Base-by-base conservation (phyloP, 805 yeast genomes). In the Yamadazyma olivae region DNA sequence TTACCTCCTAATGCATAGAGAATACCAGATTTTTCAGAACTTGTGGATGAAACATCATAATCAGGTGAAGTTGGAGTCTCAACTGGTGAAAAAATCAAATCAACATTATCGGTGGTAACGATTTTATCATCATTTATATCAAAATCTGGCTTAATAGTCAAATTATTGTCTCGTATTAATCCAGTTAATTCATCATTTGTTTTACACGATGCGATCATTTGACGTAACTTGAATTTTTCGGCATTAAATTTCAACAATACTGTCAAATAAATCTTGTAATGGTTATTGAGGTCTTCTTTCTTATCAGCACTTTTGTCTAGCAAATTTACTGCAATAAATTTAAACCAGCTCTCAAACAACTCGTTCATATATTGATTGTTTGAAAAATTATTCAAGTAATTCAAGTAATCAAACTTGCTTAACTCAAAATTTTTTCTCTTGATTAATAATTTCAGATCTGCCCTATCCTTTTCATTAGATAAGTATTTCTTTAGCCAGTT, bases 1-100 rank as follows among this genome's bases (percentile, higher is more conserved):
- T 75, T 77, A 0, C 82, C 83, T 0, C 81, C 80, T 24, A 74
- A 60, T 2, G 77, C 68, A 49, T 74, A 78, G n/a, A 79, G 52
- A 9, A 78, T 67, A 1, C 83, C 85, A 5, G 44, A 39, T 27
- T 37, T 41, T 27, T 38, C 44, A 10, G 14, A 27, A 4, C 6
- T 5, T 4, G 27, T 9, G 5, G 7, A 17, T 5, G 12, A 30
- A 34, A 41, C 30, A 10, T 17, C n/a, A 22, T 6, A 8, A 18
- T 22, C 17, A 5, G 10, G 27, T 15, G 20, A 25, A 27, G 17
- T 21, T 4, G 4, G 10, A 2, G 34, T 19, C 15, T 25, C 27
- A 12, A 26, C 34, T 10, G 43, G 42, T 12, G 46, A 45, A 40
- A 62, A 63, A 14, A 63, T 41, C 39, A 53, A 35, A 32, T 64